Percentiles rank a stretch among this genome's conserved stretches.
Conservation (phyloP, 2,329 filamentous ascomycete genomes). For the Microdochium bolleyi region DNA sequence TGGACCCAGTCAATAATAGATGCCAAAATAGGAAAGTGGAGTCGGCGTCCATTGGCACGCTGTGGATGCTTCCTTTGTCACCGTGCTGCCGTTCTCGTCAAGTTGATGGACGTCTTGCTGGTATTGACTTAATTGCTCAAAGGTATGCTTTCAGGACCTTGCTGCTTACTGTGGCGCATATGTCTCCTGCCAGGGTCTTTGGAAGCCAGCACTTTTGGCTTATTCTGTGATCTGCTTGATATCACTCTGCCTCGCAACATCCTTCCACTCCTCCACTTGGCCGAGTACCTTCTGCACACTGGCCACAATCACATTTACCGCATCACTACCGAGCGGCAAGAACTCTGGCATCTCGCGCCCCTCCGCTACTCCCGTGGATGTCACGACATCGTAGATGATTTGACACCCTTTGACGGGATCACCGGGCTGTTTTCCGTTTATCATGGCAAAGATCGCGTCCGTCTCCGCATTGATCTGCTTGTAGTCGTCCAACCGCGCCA, state of each 20-base stretch:
- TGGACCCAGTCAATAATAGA: not conserved
- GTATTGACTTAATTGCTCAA: too few relatives aligned
- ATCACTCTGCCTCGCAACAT: slow-evolving; percentile 16
- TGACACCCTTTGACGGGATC: slow-evolving; percentile 19
- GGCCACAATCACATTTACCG: slow-evolving; percentile 4
- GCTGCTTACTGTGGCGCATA: too few relatives aligned
- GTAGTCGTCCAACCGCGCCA: slow-evolving; percentile 7
- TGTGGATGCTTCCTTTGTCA: not conserved
- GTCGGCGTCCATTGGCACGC: not conserved
- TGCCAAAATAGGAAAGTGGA: not conserved
- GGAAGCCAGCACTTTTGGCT: too few relatives aligned
- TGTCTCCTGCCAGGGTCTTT: too few relatives aligned
- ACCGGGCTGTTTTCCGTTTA: slow-evolving; percentile 14
- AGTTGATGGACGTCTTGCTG: too few relatives aligned
- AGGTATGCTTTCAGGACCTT: too few relatives aligned
- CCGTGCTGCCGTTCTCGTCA: too few relatives aligned
- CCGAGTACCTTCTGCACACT: slow-evolving; percentile 18
- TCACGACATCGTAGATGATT: slow-evolving; percentile 21
- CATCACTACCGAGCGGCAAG: slow-evolving; percentile 19
- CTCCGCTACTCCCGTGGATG: slow-evolving; percentile 12
- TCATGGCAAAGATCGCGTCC: slow-evolving; percentile 2
- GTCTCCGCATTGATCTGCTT: slow-evolving; percentile 4
- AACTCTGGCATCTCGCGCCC: slow-evolving; percentile 13
- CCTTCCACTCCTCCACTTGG: slow-evolving; percentile 23
- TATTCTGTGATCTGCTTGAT: too few relatives aligned